A percentile compares a stretch with the other conserved stretches of the same genome.
Conservation (phyloP, 2,329 filamentous ascomycete genomes). For the Aureobasidium melanogenum region DNA sequence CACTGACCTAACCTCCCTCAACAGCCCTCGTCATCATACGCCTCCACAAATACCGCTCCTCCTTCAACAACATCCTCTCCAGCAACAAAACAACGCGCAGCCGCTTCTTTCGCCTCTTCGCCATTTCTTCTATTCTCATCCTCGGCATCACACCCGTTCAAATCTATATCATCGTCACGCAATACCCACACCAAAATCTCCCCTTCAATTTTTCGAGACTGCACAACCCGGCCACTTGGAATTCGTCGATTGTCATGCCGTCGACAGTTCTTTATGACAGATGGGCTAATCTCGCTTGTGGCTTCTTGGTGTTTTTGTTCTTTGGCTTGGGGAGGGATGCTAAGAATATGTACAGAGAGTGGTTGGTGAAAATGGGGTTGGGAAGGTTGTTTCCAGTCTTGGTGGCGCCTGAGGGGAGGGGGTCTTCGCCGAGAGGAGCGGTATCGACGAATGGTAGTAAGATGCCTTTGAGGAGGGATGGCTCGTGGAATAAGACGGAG, state of each 20-base stretch:
- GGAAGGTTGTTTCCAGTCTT: not conserved
- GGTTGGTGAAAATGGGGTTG: not conserved
- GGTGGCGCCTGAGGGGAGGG: not conserved
- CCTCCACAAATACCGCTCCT: slow-evolving; percentile 50
- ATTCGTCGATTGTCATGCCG: slow-evolving; percentile 39
- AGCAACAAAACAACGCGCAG: slow-evolving; percentile 47
- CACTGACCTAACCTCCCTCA: not conserved
- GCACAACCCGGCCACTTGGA: slow-evolving; percentile 43
- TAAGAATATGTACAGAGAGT: slow-evolving; percentile 39
- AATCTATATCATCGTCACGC: slow-evolving; percentile 40
- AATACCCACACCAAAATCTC: slow-evolving; percentile 25
- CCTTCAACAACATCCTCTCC: slow-evolving; percentile 48
- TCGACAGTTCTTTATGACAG: slow-evolving; percentile 43
- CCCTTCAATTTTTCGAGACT: slow-evolving; percentile 41
- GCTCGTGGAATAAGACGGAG: not conserved
- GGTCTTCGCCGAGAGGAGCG: not conserved
- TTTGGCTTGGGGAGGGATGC: slow-evolving; percentile 37
- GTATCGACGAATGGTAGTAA: not conserved
- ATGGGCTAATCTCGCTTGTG: slow-evolving; percentile 48
- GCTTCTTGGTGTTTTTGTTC: slow-evolving; percentile 51
- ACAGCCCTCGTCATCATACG: slow-evolving; percentile 51
- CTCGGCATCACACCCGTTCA: slow-evolving; percentile 46
- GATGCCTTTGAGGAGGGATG: not conserved
- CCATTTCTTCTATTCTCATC: slow-evolving; percentile 45
- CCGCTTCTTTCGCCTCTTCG: slow-evolving; percentile 53